Evolutionary conservation across 352 stramenopile genomes (phyloP).

Genomic region (Globisporangium spiculum): DNA sequence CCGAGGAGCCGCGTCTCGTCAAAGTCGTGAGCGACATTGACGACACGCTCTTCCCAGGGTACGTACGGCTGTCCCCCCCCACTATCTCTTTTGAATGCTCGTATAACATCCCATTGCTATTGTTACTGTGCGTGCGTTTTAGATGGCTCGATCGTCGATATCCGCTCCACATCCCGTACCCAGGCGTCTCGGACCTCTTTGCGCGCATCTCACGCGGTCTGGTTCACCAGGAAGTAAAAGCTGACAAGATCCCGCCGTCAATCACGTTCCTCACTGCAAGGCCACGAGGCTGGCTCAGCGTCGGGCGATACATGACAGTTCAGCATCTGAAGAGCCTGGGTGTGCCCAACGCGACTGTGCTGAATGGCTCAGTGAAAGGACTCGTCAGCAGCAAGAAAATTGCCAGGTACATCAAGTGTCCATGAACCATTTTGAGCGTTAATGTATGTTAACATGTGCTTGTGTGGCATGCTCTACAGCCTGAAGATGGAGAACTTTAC

Average conservation of each 20-base stretch:
- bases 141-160: slow-evolving; percentile 73
- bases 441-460: neutral
- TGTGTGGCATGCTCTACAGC: slow-evolving; percentile 18
- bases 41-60: slow-evolving; percentile 76
- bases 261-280: slow-evolving; percentile 83
- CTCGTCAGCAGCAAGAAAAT: slow-evolving; percentile 86
- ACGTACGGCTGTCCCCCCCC: neutral
- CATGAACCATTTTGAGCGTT: too few relatives aligned
- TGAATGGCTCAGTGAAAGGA: slow-evolving; percentile 75
- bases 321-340: slow-evolving; percentile 77
- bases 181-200: slow-evolving; percentile 73
- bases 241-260: slow-evolving; percentile 37
- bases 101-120: neutral
- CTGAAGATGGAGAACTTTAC: slow-evolving; percentile 83
- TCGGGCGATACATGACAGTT: slow-evolving; percentile 75
- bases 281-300: slow-evolving; percentile 74
- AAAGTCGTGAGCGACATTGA: slow-evolving; percentile 89
- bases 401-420: slow-evolving; percentile 30
- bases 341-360: slow-evolving; percentile 68
- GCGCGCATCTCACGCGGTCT: slow-evolving; percentile 59
- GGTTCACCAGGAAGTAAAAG: slow-evolving; percentile 25
- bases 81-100: neutral
- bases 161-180: slow-evolving; percentile 75
- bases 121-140: neutral
- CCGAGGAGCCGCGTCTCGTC: slow-evolving; percentile 50